Evolutionary conservation across 805 yeast genomes (phyloP).

Genomic region (Wickerhamomyces queroliae): DNA sequence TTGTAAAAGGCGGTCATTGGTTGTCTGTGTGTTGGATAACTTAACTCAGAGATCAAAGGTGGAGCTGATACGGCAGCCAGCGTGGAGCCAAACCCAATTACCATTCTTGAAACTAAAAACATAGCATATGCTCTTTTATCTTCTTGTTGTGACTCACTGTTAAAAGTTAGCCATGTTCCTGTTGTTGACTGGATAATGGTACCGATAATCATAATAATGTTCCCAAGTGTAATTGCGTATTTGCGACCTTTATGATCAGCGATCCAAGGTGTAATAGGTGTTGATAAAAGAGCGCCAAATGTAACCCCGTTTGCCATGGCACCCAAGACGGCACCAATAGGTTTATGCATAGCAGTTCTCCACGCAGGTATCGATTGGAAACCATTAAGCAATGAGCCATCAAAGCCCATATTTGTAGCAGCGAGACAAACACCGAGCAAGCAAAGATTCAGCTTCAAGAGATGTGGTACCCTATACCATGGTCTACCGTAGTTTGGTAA

Average conservation of each 20-base stretch:
- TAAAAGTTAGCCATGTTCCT: slow-evolving; percentile 19
- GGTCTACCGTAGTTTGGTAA: slow-evolving; percentile 12
- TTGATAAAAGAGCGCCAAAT: slow-evolving; percentile 30
- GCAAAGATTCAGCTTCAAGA: slow-evolving; percentile 28
- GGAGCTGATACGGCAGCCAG: slow-evolving; percentile 38
- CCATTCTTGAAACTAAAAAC: slow-evolving; percentile 26
- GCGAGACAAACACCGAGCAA: slow-evolving; percentile 35
- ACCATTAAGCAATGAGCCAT: slow-evolving; percentile 42
- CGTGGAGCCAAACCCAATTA: slow-evolving; percentile 40
- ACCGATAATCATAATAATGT: slow-evolving; percentile 11
- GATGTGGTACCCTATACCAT: slow-evolving; percentile 29
- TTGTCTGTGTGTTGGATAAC: slow-evolving; percentile 39
- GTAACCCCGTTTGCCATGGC: slow-evolving; percentile 30
- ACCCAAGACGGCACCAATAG: slow-evolving; percentile 31
- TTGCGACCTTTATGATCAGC: slow-evolving; percentile 36
- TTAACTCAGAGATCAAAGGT: slow-evolving; percentile 39
- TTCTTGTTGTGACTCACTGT: not conserved
- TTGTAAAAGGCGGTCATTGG: slow-evolving; percentile 38
- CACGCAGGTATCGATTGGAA: slow-evolving; percentile 35
- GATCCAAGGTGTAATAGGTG: slow-evolving; percentile 19
- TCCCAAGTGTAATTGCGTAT: slow-evolving; percentile 10
- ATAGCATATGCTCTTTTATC: slow-evolving; percentile 9
- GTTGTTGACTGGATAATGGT: slow-evolving; percentile 12
- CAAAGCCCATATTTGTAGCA: slow-evolving; percentile 39
- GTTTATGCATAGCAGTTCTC: slow-evolving; percentile 30